A percentile compares a stretch with the other conserved stretches of the same genome.
Conservation (phyloP, 257 asterid genomes). For the Linaria vulgaris region DNA sequence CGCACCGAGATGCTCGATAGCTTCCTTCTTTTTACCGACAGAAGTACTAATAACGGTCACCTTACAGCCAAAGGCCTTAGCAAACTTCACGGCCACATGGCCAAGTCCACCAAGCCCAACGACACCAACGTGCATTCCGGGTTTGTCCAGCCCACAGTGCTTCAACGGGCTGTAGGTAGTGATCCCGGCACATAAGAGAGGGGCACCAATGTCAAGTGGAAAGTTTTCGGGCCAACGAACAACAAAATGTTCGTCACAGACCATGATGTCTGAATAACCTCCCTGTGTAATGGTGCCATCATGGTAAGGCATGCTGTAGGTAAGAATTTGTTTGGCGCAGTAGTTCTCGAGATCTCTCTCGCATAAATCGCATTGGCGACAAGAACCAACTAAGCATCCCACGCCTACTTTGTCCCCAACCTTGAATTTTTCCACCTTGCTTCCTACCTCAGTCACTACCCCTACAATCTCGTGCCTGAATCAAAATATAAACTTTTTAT, state of each 20-base stretch:
- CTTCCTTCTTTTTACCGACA: conserved; percentile 44
- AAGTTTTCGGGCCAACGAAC: conserved; percentile 52
- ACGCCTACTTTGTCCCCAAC: conserved; percentile 48
- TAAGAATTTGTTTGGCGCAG: conserved; percentile 36
- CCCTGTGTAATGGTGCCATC: conserved; percentile 43
- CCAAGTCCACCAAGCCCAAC: conserved; percentile 69
- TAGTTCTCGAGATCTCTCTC: conserved; percentile 44
- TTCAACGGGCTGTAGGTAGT: conserved; percentile 54
- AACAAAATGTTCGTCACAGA: conserved; percentile 44
- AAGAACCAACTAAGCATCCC: conserved; percentile 47
- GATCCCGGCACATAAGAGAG: conserved; percentile 62
- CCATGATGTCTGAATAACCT: conserved; percentile 49
- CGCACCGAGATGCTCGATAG: conserved; percentile 45
- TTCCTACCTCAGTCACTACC: conserved; percentile 43
- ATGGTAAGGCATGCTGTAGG: conserved; percentile 33
- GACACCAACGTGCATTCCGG: conserved; percentile 44
- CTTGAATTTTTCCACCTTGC: conserved; percentile 38
- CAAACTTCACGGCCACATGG: conserved; percentile 60
- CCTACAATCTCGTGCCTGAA: conserved; percentile 50
- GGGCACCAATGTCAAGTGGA: conserved; percentile 59
- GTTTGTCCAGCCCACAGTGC: conserved; percentile 55
- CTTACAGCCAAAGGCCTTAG: conserved; percentile 54
- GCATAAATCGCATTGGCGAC: conserved; percentile 40
- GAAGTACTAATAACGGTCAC: conserved; percentile 56
- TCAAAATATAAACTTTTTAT: background rate